phyloP scores from a whole-genome alignment of 148 eudicot genomes.

The Fagopyrum esculentum region DNA sequence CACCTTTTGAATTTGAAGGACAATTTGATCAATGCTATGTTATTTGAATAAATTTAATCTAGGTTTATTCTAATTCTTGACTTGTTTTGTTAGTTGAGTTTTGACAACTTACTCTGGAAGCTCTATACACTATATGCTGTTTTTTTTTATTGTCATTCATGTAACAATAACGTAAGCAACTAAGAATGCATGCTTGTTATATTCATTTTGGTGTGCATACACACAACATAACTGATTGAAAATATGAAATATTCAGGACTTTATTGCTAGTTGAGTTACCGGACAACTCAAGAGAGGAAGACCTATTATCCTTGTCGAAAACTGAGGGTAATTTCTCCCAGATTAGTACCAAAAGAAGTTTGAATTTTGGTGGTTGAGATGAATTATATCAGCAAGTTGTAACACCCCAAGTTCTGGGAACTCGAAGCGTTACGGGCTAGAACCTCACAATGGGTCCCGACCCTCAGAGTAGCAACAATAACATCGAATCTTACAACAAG shows the following conservation, averaged over 20 bases:
- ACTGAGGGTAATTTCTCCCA: conserved; percentile 23
- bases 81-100: not conserved
- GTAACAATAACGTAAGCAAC: too few relatives aligned
- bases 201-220: not conserved
- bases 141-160: not conserved
- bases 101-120: not conserved
- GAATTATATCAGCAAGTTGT: conserved; percentile 34
- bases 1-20: not conserved
- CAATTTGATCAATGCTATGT: not conserved
- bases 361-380: conserved; percentile 77
- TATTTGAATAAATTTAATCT: not conserved
- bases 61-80: not conserved
- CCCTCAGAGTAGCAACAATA: too few relatives aligned
- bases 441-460: too few relatives aligned
- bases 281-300: conserved; percentile 19
- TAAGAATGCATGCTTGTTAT: too few relatives aligned
- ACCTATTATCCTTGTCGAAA: conserved; percentile 32
- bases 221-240: not conserved
- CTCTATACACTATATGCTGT: not conserved
- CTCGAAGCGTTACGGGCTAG: too few relatives aligned
- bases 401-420: too few relatives aligned
- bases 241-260: not conserved
- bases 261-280: not conserved
- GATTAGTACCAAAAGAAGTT: conserved; percentile 13
- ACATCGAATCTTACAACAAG: too few relatives aligned